Evolutionary conservation across 306 rosid genomes (phyloP), one percentile per base, ranked within the genome.

Genomic region (Rosa chinensis): DNA sequence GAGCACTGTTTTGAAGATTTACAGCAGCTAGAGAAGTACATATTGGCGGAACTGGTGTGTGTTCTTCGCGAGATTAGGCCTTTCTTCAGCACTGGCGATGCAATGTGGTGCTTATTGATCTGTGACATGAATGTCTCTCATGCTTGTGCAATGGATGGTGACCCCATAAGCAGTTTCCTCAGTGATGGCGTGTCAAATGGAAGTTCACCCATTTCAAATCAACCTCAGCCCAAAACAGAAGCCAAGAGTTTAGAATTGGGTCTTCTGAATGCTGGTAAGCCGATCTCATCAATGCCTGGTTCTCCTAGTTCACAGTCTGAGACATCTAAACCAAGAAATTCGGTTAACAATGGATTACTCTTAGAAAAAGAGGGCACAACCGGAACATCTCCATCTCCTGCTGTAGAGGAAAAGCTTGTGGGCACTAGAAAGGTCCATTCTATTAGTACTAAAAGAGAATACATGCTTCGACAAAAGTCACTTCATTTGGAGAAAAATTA

Each of bases 81-180:
- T 84, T 88, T 86, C 82, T 95, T 89, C 82, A 95, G 96, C 87
- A 78, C 84, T 23, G 98, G 98, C 28, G 99, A 95, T 88, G 98
- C 99, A 80, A 86, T 95, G 99, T 91, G 99, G 99, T 88, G 90
- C 82, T 84, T 95, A 85, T 84, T 95, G 76, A 85, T 92, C 9
- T 87, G 92, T 84, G 99, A 95, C 83, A 90, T 92, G 99, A 89
- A 88, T 66, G 90, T 92, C 43, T 89, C 97, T 67, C 92, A 88
- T 83, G 99, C 99, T 62, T 92, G 99, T 82, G 94, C 96, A 70
- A 84, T 91, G 93, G 91, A 89, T 4, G 81, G 86, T 39, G 93
- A 89, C 75, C 86, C 89, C 50, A 83, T 80, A 68, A 79, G 81
- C 71, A 78, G 80, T 83, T 79, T 85, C 74, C 66, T 79, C n/a